Evolutionary conservation across 176 grass and related monocot genomes (phyloP).

Genomic region (Alopecurus myosuroides): DNA sequence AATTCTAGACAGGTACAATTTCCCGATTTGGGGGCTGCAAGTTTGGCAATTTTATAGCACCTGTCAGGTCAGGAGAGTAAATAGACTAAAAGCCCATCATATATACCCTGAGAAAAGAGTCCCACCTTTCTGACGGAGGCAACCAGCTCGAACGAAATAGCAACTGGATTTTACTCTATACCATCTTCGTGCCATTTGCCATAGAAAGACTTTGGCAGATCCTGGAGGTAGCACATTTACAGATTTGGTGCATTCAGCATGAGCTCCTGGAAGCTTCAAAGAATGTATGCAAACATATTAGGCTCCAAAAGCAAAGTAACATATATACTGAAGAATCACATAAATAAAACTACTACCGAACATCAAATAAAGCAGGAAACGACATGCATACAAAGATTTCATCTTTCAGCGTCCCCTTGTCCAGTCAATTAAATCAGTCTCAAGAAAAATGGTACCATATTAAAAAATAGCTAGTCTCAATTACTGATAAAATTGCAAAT

Average conservation of each 20-base stretch:
- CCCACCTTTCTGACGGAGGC: conserved; percentile 5
- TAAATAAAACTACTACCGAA: background rate
- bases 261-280: conserved; percentile 16
- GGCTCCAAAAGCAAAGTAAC: background rate
- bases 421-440: background rate
- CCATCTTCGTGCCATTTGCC: conserved; percentile 10
- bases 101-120: background rate
- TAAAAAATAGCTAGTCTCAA: background rate
- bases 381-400: background rate
- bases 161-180: background rate
- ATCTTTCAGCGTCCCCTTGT: background rate
- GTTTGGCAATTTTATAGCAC: background rate
- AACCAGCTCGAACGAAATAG: background rate
- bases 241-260: conserved; percentile 16
- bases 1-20: background rate
- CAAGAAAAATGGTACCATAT: background rate
- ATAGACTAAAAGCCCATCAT: conserved; percentile 5
- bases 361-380: background rate
- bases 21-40: conserved; percentile 11
- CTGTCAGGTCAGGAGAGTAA: conserved; percentile 11
- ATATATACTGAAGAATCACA: background rate
- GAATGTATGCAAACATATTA: conserved; percentile 22
- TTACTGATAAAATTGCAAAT: background rate
- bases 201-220: background rate
- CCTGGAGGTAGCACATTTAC: conserved; percentile 12